A percentile compares a stretch with the other conserved stretches of the same genome.
These are phyloP conservation scores for Dothistroma pini DNA, from an alignment of 2,329 filamentous ascomycete genomes.

Conservation along the genomic window DNA sequence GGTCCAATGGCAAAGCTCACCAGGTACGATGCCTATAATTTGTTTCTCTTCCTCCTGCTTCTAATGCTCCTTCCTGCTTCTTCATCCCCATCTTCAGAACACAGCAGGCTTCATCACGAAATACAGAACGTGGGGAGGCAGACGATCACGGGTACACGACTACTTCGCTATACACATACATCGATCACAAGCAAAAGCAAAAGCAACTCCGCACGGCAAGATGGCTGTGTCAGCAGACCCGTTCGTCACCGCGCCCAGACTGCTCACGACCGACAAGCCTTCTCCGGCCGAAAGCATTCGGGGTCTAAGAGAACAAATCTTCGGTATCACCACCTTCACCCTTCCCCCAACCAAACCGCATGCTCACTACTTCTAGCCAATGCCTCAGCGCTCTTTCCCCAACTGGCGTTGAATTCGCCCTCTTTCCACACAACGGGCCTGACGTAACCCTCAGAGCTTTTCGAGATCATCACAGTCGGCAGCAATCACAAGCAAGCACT, in stretches of 20 bases:
- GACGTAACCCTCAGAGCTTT: constrained; percentile 10
- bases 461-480: constrained; percentile 11
- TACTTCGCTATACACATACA: neutral
- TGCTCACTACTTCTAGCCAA: constrained; percentile 14
- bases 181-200: neutral
- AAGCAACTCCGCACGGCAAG: neutral
- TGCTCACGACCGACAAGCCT: neutral
- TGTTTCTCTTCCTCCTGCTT: neutral
- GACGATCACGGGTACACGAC: neutral
- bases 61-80: neutral
- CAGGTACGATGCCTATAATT: neutral
- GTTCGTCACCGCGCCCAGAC: neutral
- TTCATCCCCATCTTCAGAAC: neutral
- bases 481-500: constrained; percentile 8
- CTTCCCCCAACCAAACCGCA: neutral
- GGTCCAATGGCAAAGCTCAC: neutral
- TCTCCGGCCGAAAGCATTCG: neutral
- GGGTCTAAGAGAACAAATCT: constrained; percentile 17
- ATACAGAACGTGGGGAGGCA: neutral
- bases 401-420: constrained; percentile 3
- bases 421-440: constrained; percentile 5
- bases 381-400: constrained; percentile 15
- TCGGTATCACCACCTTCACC: constrained; percentile 9
- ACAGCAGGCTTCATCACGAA: neutral
- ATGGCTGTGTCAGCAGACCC: neutral